Evolutionary conservation across 345 rosid species (phyloP).

Genomic region (Eucalyptus viminalis): DNA sequence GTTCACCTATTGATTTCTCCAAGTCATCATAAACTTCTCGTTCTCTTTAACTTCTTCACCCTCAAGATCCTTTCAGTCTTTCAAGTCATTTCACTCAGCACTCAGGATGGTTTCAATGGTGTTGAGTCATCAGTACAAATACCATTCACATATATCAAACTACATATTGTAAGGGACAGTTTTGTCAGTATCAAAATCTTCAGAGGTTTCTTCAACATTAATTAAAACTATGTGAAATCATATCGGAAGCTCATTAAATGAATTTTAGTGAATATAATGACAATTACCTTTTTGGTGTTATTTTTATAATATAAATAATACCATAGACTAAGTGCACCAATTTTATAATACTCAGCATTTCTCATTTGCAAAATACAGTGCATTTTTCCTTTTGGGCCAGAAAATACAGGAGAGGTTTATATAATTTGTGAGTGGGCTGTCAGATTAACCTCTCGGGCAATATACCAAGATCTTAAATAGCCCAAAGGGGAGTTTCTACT

Average conservation of each 20-base stretch:
- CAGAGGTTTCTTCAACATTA: not conserved
- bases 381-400: not conserved
- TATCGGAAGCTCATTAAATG: not conserved
- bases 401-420: not conserved
- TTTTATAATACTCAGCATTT: not conserved
- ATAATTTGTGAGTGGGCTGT: not conserved
- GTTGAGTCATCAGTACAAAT: not conserved
- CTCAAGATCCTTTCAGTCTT: not conserved
- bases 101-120: not conserved
- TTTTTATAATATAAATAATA: accelerated
- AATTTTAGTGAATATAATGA: too few relatives aligned
- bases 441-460: not conserved
- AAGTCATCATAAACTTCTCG: not conserved
- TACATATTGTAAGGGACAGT: not conserved
- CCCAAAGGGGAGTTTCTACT: not conserved
- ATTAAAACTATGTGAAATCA: not conserved
- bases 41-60: not conserved
- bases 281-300: not conserved
- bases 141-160: not conserved
- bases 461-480: not conserved
- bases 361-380: not conserved
- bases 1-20: not conserved
- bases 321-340: not conserved
- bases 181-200: not conserved
- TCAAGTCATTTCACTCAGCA: not conserved